Evolutionary conservation across 2,329 filamentous ascomycete species (phyloP).

Genomic region (Akanthomyces muscarius): DNA sequence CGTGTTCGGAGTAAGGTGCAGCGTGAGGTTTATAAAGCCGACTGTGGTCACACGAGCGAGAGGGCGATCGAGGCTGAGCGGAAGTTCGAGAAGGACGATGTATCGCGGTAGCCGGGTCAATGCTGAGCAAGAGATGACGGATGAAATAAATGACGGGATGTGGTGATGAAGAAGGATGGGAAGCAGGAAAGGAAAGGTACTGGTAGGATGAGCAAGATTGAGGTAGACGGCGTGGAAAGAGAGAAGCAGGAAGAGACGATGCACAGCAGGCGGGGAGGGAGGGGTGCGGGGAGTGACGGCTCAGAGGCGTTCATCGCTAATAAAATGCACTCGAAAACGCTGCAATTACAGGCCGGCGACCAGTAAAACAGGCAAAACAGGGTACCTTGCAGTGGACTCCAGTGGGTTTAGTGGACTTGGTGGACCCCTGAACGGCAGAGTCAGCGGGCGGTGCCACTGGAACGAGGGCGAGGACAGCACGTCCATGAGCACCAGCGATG

Average conservation of each 20-base stretch:
- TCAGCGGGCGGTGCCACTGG: neutral
- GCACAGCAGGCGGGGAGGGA: neutral
- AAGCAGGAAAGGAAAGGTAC: neutral
- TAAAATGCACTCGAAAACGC: neutral
- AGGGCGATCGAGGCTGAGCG: neutral
- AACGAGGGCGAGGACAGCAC: neutral
- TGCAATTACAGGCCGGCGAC: neutral
- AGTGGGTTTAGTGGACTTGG: neutral
- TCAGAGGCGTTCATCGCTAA: neutral
- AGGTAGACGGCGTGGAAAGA: neutral
- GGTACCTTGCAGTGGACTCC: neutral
- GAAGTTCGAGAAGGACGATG: neutral
- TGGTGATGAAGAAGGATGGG: neutral
- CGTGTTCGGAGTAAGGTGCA: neutral
- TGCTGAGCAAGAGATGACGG: neutral
- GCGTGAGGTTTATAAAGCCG: neutral
- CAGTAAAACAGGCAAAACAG: neutral
- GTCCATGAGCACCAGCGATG: neutral
- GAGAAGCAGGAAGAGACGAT: neutral
- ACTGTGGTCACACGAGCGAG: constrained; percentile 9
- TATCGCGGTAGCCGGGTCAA: neutral
- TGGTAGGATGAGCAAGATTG: neutral
- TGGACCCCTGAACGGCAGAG: neutral
- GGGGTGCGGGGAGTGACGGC: neutral
- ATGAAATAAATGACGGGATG: neutral